These are phyloP conservation scores for Trichophyton schoenleinii DNA, from an alignment of 2,329 filamentous ascomycete species.

Conservation along the genomic window DNA sequence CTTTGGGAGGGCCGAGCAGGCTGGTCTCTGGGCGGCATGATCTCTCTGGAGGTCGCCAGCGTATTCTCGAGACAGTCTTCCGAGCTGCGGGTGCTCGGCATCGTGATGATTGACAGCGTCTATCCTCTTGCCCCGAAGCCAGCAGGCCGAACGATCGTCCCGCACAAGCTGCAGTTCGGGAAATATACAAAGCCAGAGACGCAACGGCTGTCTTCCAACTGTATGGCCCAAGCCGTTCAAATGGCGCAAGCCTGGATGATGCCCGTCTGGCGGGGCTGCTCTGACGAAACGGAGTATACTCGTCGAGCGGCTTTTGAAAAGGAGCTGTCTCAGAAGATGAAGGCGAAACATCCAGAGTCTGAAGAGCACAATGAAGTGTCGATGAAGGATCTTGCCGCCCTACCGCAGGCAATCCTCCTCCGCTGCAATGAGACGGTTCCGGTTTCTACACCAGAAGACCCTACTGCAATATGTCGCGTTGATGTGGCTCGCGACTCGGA, in stretches of 20 bases:
- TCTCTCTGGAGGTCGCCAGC: slow-evolving; percentile 15
- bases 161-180: slow-evolving; percentile 8
- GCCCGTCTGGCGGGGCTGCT: slow-evolving; percentile 11
- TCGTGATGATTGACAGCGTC: slow-evolving; percentile 16
- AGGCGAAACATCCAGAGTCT: neutral
- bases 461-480: slow-evolving; percentile 10
- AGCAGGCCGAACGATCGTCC: slow-evolving; percentile 3
- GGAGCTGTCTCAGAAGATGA: slow-evolving; percentile 7
- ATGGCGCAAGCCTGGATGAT: slow-evolving; percentile 13
- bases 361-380: slow-evolving; percentile 3
- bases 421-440: slow-evolving; percentile 14
- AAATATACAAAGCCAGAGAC: slow-evolving; percentile 10
- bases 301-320: slow-evolving; percentile 9
- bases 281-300: slow-evolving; percentile 1
- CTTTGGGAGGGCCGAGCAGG: slow-evolving; percentile 8
- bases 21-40: slow-evolving; percentile 16
- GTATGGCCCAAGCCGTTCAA: slow-evolving; percentile 8
- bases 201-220: slow-evolving; percentile 8
- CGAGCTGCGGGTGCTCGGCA: slow-evolving; percentile 11
- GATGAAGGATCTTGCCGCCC: neutral
- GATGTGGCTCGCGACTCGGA: slow-evolving; percentile 12
- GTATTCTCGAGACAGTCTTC: slow-evolving; percentile 10
- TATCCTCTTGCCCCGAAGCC: slow-evolving; percentile 6
- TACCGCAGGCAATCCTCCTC: slow-evolving; percentile 12
- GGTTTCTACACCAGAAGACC: slow-evolving; percentile 4